Percentiles rank a stretch among this genome's conserved stretches.
These are phyloP conservation scores for Phaeolepiota aurea DNA, from an alignment of 768 basidiomycete species.

Conservation along the genomic window DNA sequence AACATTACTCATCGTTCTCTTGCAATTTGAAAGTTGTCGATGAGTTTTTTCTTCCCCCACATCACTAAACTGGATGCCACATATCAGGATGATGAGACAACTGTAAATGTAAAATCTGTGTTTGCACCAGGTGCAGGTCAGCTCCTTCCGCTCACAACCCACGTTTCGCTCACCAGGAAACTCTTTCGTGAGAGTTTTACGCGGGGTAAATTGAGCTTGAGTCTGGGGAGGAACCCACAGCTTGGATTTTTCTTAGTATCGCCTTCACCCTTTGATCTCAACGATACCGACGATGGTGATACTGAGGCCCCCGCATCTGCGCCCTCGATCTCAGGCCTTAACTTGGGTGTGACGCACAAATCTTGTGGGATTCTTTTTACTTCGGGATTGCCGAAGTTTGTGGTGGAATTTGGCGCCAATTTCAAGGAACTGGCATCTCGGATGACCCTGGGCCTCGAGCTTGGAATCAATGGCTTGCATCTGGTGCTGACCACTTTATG, in stretches of 20 bases:
- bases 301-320: slow-evolving; percentile 8
- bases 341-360: slow-evolving; percentile 35
- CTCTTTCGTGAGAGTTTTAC: slow-evolving; percentile 41
- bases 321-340: slow-evolving; percentile 46
- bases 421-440: slow-evolving; percentile 49
- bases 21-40: slow-evolving; percentile 27
- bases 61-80: slow-evolving; percentile 30
- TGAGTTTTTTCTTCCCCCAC: slow-evolving; percentile 31
- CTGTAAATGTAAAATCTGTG: slow-evolving; percentile 26
- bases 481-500: slow-evolving; percentile 31
- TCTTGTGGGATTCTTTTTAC: slow-evolving; percentile 41
- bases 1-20: too few relatives aligned
- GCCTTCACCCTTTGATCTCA: slow-evolving; percentile 28
- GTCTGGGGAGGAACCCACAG: slow-evolving; percentile 23
- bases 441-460: slow-evolving; percentile 40
- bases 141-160: slow-evolving; percentile 27
- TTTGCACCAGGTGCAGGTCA: slow-evolving; percentile 23
- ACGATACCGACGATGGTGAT: slow-evolving; percentile 10
- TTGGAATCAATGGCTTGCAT: slow-evolving; percentile 35
- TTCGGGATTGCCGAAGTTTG: slow-evolving; percentile 36
- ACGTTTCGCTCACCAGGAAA: slow-evolving; percentile 38
- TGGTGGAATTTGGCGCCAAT: slow-evolving; percentile 41
- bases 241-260: slow-evolving; percentile 35
- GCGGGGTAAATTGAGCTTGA: slow-evolving; percentile 35
- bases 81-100: slow-evolving; percentile 43